These are phyloP conservation scores for Scutellaria barbata DNA, from an alignment of 257 asterid species.

Conservation along the genomic window DNA sequence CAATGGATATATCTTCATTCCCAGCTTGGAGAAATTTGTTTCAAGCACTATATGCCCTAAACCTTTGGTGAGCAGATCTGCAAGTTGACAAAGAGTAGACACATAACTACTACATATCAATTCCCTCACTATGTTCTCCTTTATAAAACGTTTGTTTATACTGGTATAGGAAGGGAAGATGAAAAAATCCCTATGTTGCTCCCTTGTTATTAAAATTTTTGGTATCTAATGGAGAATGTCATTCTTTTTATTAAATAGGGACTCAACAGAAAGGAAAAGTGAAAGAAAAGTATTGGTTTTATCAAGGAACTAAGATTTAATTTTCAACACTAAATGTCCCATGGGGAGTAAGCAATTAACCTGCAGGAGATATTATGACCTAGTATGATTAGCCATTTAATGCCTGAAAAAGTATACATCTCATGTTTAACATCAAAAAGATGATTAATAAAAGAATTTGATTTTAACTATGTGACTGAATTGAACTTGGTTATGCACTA, in stretches of 20 bases:
- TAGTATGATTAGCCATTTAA: too few species aligned
- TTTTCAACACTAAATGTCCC: too few species aligned
- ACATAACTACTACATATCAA: neutral
- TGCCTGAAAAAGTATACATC: neutral
- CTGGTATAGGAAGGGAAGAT: neutral
- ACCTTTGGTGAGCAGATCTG: neutral
- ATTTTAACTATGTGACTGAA: too few species aligned
- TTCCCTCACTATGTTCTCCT: neutral
- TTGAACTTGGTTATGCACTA: neutral
- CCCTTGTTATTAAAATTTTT: too few species aligned
- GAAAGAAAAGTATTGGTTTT: too few species aligned
- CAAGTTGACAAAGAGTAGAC: neutral
- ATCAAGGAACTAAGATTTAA: too few species aligned
- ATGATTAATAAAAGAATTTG: neutral
- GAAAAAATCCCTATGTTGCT: too few species aligned
- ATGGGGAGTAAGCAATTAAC: too few species aligned
- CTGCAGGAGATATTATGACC: too few species aligned
- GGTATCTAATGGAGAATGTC: too few species aligned
- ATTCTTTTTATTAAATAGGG: too few species aligned
- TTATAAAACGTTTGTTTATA: neutral
- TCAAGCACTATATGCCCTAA: neutral
- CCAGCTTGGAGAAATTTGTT: neutral
- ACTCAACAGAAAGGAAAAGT: too few species aligned
- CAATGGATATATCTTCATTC: neutral
- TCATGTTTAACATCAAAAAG: neutral